phyloP scores from a whole-genome alignment of 768 basidiomycete species.

The Leccinum incarnatum region DNA sequence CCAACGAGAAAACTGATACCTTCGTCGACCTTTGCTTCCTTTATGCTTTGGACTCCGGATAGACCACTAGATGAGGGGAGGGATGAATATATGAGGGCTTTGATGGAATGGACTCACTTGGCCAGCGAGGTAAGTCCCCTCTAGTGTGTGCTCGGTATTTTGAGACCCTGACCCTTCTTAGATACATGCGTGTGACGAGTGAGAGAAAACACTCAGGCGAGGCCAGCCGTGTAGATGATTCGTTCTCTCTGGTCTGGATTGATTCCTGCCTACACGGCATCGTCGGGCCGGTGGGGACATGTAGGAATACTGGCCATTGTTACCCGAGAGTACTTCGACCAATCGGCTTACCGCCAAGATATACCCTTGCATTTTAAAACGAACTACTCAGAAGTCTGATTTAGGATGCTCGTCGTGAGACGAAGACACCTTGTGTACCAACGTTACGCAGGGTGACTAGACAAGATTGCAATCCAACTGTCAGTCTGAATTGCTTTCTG shows the following conservation, averaged over 20 bases:
- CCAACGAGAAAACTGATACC: constrained; percentile 41
- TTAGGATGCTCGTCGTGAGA: neutral
- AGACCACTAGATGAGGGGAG: constrained; percentile 61
- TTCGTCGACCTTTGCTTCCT: constrained; percentile 55
- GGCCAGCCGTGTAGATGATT: neutral
- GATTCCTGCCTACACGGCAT: neutral
- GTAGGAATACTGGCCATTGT: neutral
- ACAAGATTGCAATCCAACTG: neutral
- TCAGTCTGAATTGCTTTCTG: neutral
- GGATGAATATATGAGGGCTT: constrained; percentile 68
- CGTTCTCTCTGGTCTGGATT: neutral
- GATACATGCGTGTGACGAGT: constrained; percentile 29
- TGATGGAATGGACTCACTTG: constrained; percentile 70
- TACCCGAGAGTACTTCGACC: neutral
- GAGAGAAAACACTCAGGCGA: neutral
- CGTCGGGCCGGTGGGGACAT: neutral
- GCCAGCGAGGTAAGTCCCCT: constrained; percentile 52
- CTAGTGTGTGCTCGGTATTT: neutral
- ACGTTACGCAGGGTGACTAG: neutral
- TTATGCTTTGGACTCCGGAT: constrained; percentile 78
- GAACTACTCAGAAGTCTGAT: neutral
- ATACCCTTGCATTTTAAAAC: neutral
- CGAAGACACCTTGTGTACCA: neutral
- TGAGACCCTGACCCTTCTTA: constrained; percentile 3
- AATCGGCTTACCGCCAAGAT: neutral